Conservation (phyloP, 495 filamentous ascomycete genomes). For the Aspergillus incahuasiensis region DNA sequence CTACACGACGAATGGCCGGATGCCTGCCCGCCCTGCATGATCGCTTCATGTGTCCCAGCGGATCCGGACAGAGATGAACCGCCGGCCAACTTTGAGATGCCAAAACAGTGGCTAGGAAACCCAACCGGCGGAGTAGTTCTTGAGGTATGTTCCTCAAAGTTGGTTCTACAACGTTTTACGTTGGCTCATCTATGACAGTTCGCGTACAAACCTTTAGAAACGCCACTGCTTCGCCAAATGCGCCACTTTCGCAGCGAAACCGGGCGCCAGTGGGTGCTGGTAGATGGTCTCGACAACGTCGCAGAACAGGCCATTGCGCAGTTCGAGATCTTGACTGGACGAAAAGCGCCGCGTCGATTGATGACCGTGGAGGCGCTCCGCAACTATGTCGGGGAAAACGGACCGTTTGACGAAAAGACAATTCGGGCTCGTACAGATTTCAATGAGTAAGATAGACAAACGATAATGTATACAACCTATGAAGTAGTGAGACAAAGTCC, state of each 20-base stretch:
- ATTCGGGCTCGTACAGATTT: constrained; percentile 39
- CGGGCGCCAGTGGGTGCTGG: constrained; percentile 64
- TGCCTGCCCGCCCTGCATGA: constrained; percentile 64
- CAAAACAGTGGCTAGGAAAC: constrained; percentile 66
- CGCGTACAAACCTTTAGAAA: constrained; percentile 69
- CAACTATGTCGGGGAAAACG: constrained; percentile 41
- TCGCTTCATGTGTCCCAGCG: constrained; percentile 72
- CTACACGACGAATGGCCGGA: constrained; percentile 62
- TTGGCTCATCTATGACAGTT: constrained; percentile 40
- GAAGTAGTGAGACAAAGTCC: too few species aligned
- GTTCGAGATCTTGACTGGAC: constrained; percentile 79
- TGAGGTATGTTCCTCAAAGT: constrained; percentile 44
- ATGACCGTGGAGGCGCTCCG: constrained; percentile 68
- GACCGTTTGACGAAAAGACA: constrained; percentile 41
- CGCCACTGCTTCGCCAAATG: constrained; percentile 65
- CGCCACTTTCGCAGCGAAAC: constrained; percentile 53
- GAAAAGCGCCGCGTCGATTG: constrained; percentile 66
- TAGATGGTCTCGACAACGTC: constrained; percentile 77
- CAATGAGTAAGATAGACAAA: background rate
- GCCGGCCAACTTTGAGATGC: constrained; percentile 71
- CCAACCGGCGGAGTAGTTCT: constrained; percentile 77
- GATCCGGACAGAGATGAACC: constrained; percentile 57
- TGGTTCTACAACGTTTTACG: background rate
- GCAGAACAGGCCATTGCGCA: constrained; percentile 79
- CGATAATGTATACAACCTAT: background rate